A percentile compares a stretch with the other conserved stretches of the same genome.
Conservation (phyloP, 306 rosid genomes). For the Lathyrus aphaca region DNA sequence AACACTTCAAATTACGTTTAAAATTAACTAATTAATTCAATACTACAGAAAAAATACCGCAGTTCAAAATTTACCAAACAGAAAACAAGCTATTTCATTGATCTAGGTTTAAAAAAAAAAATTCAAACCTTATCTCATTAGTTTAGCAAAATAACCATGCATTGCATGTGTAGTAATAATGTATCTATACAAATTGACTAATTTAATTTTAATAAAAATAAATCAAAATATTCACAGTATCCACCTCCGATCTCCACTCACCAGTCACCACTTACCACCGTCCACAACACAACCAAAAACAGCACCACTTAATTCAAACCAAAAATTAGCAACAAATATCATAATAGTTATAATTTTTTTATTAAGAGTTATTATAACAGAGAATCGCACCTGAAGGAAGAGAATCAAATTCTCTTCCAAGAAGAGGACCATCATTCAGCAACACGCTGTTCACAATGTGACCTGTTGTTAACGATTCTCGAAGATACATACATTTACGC, state of each 20-base stretch:
- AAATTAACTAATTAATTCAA: neutral
- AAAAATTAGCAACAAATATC: neutral
- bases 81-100: neutral
- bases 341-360: too few species aligned
- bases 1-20: too few species aligned
- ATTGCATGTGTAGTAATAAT: neutral
- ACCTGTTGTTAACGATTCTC: conserved; percentile 49
- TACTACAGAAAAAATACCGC: neutral
- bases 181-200: conserved; percentile 1
- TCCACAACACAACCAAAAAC: conserved; percentile 6
- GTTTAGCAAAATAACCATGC: neutral
- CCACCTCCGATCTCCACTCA: conserved; percentile 5
- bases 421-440: conserved; percentile 68
- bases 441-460: conserved; percentile 53
- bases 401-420: conserved; percentile 65
- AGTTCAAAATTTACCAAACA: neutral
- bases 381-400: conserved; percentile 54
- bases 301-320: neutral
- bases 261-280: neutral
- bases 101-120: neutral
- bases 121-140: neutral
- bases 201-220: neutral
- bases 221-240: neutral
- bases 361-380: conserved; percentile 27
- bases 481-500: conserved; percentile 41